These are phyloP conservation scores for Aspergillus pseudoterreus DNA, from an alignment of 2,329 filamentous ascomycete species.

Conservation along the genomic window DNA sequence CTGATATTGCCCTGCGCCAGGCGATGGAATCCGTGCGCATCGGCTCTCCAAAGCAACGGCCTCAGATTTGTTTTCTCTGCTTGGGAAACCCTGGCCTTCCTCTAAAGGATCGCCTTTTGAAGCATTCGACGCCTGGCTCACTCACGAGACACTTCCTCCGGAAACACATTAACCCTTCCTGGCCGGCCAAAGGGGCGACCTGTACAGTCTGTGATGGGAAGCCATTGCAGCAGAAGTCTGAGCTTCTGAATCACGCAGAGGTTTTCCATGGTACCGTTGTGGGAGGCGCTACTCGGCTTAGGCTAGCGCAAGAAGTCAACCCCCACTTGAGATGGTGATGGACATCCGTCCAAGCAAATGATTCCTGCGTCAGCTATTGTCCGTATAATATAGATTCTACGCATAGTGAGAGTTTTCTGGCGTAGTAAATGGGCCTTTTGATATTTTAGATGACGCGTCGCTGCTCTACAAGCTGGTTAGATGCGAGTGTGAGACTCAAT, in stretches of 20 bases:
- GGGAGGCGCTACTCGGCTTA: slow-evolving; percentile 3
- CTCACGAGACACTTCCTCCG: slow-evolving; percentile 14
- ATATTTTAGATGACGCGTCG: too few relatives aligned
- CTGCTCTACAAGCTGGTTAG: too few relatives aligned
- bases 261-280: slow-evolving; percentile 12
- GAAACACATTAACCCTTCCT: slow-evolving; percentile 16
- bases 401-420: too few relatives aligned
- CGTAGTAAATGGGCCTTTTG: too few relatives aligned
- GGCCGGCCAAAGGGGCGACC: slow-evolving; percentile 10
- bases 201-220: slow-evolving; percentile 14
- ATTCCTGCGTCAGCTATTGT: too few relatives aligned
- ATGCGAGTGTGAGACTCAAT: too few relatives aligned
- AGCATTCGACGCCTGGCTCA: slow-evolving; percentile 7
- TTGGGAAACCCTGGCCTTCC: slow-evolving; percentile 23
- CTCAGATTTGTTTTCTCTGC: slow-evolving; percentile 15
- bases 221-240: slow-evolving; percentile 9
- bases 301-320: not conserved
- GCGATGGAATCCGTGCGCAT: slow-evolving; percentile 14
- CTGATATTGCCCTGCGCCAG: slow-evolving; percentile 12
- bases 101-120: slow-evolving; percentile 15
- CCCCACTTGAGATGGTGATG: too few relatives aligned
- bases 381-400: too few relatives aligned
- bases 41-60: slow-evolving; percentile 8
- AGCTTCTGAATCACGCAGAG: slow-evolving; percentile 16
- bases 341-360: too few relatives aligned